Evolutionary conservation across 768 basidiomycete genomes (phyloP), one percentile per base, ranked within the genome.

Genomic region (Mycena polygramma): DNA sequence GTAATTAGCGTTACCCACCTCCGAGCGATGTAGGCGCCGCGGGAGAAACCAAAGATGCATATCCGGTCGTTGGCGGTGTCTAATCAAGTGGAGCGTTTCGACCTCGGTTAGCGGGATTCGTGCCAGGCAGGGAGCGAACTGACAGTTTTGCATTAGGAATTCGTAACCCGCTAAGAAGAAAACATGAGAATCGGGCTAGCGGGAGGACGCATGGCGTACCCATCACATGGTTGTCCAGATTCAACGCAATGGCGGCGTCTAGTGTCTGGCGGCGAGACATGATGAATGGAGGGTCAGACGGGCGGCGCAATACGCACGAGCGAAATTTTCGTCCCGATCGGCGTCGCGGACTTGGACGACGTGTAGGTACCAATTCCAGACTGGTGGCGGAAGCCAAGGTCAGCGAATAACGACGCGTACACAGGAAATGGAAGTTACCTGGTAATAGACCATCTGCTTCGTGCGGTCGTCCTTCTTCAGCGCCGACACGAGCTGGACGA

Each of bases 11-110:
- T 30, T 10, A 66, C 77, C 36, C 22, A 84, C 83, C 85, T 84
- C 53, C 90, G 81, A 17, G 90, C 90, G 0, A 88, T 90, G 76
- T 90, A 90, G 9, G 89, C 89, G 17, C 91, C 91, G 41, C 92
- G 83, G 39, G 90, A 91, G 77, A 93, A 92, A 0, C 91, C 91
- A 71, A 91, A 91, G 45, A 92, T 83, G 71, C 85, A 91, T 17
- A 92, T 88, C 68, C 83, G 83, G 78, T 92, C 90, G 35, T 88
- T 88, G 19, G 79, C 75, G 7, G 79, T 79, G 70, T 88, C 87
- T 88, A 57, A 53, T 30, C 60, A 68, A 63, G 37, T 17, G 30
- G 57, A 49, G 30, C 24, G 60, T 37, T 39, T 59, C 17, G n/a
- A 39, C 20, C 36, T 26, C 6, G 30, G 30, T 30, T 57, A 65